Evolutionary conservation across 495 filamentous ascomycete genomes (phyloP).

Genomic region (Annulohypoxylon bovei): DNA sequence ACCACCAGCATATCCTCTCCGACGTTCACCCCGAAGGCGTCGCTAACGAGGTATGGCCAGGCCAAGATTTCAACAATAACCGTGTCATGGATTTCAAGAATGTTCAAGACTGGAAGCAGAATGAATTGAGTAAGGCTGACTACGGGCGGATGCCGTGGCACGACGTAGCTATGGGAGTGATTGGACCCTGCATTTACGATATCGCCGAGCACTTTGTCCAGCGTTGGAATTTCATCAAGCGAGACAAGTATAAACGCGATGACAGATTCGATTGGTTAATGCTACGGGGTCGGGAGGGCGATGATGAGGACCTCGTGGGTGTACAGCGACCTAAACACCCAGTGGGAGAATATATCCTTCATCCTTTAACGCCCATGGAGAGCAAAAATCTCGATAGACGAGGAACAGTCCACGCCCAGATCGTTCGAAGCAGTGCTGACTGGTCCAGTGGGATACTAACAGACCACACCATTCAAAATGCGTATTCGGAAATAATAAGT

Average conservation of each 20-base stretch:
- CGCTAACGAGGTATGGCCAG: constrained; percentile 88
- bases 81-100: constrained; percentile 95
- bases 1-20: constrained; percentile 82
- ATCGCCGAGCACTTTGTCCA: constrained; percentile 97
- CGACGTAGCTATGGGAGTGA: constrained; percentile 88
- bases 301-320: constrained; percentile 83
- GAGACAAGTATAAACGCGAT: constrained; percentile 96
- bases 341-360: constrained; percentile 84
- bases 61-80: constrained; percentile 96
- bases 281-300: constrained; percentile 79
- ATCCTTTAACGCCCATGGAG: constrained; percentile 75
- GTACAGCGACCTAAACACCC: constrained; percentile 88
- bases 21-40: constrained; percentile 88
- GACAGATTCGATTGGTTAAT: constrained; percentile 81
- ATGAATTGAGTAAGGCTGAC: constrained; percentile 90
- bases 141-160: constrained; percentile 98
- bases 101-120: constrained; percentile 90
- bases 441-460: constrained; percentile 95
- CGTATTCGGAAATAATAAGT: constrained; percentile 84
- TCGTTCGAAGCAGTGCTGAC: constrained; percentile 86
- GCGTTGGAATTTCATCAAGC: constrained; percentile 96
- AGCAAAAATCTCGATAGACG: constrained; percentile 55
- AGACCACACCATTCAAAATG: constrained; percentile 92
- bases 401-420: constrained; percentile 81
- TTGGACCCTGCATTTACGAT: constrained; percentile 90